Evolutionary conservation across 2,329 filamentous ascomycete species (phyloP), one percentile per base, ranked within the genome.

Genomic region (Chaetomiaceae sp.): DNA sequence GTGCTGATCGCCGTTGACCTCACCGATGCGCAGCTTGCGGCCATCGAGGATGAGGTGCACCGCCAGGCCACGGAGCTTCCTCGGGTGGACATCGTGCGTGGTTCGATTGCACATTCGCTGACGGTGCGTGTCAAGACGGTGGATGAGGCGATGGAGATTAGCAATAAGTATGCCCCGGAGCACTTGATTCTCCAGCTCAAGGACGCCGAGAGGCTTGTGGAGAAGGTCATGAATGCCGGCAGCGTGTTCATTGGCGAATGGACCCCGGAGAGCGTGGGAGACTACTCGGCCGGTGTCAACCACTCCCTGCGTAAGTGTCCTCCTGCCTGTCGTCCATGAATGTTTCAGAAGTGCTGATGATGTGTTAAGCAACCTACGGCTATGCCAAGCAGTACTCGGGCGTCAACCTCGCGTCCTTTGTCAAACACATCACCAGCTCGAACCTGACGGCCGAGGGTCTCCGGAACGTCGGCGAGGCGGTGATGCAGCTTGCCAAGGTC

Each of bases 321-420:
- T 9, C 11, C 23, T 44, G 18, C 44, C 7, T 16, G 27, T 32
- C 10, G 57, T 21, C 18, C 18, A 36, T 0, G 33, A 36, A n/a
- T 30, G 4, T 23, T 34, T 33, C 23, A 33, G 10, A 36, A 9
- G 16, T 46, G n/a, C 11, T 40, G 16, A 53, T 62, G 64, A 54
- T 64, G 25, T 43, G 29, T 10, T 2, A 62, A 95, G 90, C 94
- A 48, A 99, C 94, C 0, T 99, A 97, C 67, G 94, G 94, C 36
- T 99, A 95, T 65, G 94, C 94, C 44, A 96, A 95, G 74, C 94
- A 99, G 71, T 99, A 99, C 75, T 96, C 90, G 5, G 94, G 94
- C 48, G 94, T 99, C 66, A 99, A 96, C 70, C 81, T 99, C 5
- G 90, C 83, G 29, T 97, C 92, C 2, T 99, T 96, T 73, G 81